A percentile compares a stretch with the other conserved stretches of the same genome.
phyloP scores from a whole-genome alignment of 2,329 filamentous ascomycete species.

The Ophiognomonia clavigignenti-juglandacearum region DNA sequence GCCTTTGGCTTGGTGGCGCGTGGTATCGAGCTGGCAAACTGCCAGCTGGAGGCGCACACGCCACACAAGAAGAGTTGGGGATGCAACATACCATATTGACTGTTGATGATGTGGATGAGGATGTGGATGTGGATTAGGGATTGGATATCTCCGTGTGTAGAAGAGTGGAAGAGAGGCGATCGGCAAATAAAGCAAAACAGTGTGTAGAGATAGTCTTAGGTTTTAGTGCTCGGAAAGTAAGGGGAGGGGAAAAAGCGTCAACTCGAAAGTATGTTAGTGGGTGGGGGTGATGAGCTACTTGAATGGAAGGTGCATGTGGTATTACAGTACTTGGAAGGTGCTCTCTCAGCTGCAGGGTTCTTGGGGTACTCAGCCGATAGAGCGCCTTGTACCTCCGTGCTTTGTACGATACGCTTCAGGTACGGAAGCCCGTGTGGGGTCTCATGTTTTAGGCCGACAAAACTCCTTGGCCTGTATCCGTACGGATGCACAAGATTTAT shows the following conservation, averaged over 20 bases:
- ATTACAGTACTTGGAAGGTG: too few relatives aligned
- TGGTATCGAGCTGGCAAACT: not conserved
- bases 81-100: slow-evolving; percentile 1
- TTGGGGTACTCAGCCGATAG: not conserved
- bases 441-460: not conserved
- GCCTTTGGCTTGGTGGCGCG: not conserved
- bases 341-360: not conserved
- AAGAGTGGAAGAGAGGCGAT: not conserved
- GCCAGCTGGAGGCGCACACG: not conserved
- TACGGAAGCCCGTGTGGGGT: not conserved
- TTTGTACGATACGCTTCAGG: not conserved
- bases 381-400: not conserved
- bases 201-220: not conserved
- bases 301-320: too few relatives aligned
- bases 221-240: not conserved
- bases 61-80: not conserved
- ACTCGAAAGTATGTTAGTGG: not conserved
- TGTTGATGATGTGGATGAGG: not conserved
- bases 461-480: too few relatives aligned
- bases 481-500: not conserved
- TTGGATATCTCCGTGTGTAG: not conserved
- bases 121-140: not conserved
- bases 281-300: not conserved
- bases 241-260: not conserved
- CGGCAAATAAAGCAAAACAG: not conserved